Conservation (phyloP, 352 stramenopile species). For the Peronospora tabacina region DNA sequence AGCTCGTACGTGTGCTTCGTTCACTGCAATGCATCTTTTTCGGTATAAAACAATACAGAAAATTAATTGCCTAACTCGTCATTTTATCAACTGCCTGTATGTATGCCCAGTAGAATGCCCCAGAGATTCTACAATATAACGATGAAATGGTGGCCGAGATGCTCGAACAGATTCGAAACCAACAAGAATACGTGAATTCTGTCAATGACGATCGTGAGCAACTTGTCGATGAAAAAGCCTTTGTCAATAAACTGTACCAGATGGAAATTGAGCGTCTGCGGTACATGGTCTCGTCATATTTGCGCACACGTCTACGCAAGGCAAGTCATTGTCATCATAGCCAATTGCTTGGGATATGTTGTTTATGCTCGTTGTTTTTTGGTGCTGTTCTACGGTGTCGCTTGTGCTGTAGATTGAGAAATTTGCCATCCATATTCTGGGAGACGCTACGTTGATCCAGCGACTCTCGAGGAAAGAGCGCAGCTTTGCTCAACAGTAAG, state of each 20-base stretch:
- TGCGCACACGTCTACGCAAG: slow-evolving; percentile 70
- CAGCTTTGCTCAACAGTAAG: slow-evolving; percentile 68
- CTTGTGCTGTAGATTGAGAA: slow-evolving; percentile 52
- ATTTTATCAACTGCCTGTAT: slow-evolving; percentile 2
- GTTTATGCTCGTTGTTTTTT: not conserved
- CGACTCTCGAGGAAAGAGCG: slow-evolving; percentile 66
- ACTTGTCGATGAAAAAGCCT: slow-evolving; percentile 70
- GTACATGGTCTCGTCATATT: slow-evolving; percentile 79
- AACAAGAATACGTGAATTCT: slow-evolving; percentile 83
- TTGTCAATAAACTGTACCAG: slow-evolving; percentile 83
- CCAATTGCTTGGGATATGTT: not conserved
- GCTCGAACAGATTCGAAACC: slow-evolving; percentile 78
- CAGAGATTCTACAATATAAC: slow-evolving; percentile 65
- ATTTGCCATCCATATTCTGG: slow-evolving; percentile 57
- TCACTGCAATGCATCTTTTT: not conserved
- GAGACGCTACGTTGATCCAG: slow-evolving; percentile 34
- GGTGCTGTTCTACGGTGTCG: not conserved
- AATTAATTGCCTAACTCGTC: not conserved
- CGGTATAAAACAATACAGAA: slow-evolving; percentile 3
- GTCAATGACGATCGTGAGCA: slow-evolving; percentile 53
- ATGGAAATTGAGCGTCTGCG: slow-evolving; percentile 85
- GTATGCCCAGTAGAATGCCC: slow-evolving; percentile 48
- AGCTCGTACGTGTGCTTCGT: slow-evolving; percentile 39
- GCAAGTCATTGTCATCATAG: slow-evolving; percentile 11
- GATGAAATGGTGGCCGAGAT: slow-evolving; percentile 77